A percentile compares a stretch with the other conserved stretches of the same genome.
These are phyloP conservation scores for Hypomontagnella monticulosa DNA, from an alignment of 495 filamentous ascomycete genomes.

Conservation along the genomic window DNA sequence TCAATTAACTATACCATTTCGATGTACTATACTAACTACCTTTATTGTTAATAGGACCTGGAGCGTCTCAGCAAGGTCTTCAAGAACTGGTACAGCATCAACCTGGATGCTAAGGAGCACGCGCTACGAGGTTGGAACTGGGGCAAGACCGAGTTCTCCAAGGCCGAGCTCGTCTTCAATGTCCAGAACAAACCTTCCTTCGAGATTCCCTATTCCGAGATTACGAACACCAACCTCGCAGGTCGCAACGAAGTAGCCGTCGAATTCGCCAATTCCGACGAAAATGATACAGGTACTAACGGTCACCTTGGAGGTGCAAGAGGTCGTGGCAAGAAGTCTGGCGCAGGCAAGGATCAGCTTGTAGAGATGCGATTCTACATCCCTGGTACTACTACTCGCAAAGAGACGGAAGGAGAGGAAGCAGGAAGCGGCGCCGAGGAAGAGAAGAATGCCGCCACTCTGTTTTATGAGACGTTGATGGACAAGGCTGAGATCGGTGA, in stretches of 20 bases:
- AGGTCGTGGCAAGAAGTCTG: slow-evolving; percentile 85
- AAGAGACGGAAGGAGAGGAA: slow-evolving; percentile 80
- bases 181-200: slow-evolving; percentile 97
- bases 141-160: slow-evolving; percentile 97
- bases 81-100: slow-evolving; percentile 95
- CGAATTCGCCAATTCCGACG: slow-evolving; percentile 83
- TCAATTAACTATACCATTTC: not conserved
- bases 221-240: slow-evolving; percentile 96
- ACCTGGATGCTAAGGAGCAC: slow-evolving; percentile 90
- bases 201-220: slow-evolving; percentile 96
- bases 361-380: slow-evolving; percentile 99
- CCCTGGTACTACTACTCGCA: slow-evolving; percentile 87
- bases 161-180: slow-evolving; percentile 93
- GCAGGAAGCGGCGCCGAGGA: slow-evolving; percentile 76
- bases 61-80: slow-evolving; percentile 90
- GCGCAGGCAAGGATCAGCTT: slow-evolving; percentile 87
- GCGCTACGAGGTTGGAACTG: slow-evolving; percentile 98
- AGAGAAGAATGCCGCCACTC: slow-evolving; percentile 90
- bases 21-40: slow-evolving; percentile 15
- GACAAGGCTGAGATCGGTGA: slow-evolving; percentile 99
- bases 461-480: slow-evolving; percentile 97
- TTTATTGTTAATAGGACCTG: slow-evolving; percentile 70
- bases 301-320: slow-evolving; percentile 79
- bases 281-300: slow-evolving; percentile 73
- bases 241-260: slow-evolving; percentile 98